Percentiles rank a stretch among this genome's conserved stretches.
These are phyloP conservation scores for Solanum medicagineum DNA, from an alignment of 257 asterid species.

Conservation along the genomic window DNA sequence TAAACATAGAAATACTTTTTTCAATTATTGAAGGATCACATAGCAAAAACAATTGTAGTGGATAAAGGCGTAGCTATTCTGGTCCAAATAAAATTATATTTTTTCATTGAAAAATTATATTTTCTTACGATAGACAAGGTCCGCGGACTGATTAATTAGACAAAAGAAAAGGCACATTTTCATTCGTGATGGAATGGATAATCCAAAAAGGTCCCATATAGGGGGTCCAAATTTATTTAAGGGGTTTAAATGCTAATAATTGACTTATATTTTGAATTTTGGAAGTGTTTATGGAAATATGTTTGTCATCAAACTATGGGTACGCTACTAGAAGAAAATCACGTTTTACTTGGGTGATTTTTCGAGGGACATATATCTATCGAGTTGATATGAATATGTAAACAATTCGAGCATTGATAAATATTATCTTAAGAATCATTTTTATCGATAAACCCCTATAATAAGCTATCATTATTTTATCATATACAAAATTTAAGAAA, in stretches of 20 bases:
- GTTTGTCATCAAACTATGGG: background rate
- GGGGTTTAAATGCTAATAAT: background rate
- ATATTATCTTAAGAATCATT: too few species aligned
- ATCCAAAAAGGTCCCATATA: background rate
- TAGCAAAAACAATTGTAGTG: too few species aligned
- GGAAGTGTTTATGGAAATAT: background rate
- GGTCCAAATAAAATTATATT: too few species aligned
- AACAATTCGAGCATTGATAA: background rate
- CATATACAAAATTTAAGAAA: background rate
- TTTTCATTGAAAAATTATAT: too few species aligned
- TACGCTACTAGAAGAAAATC: background rate
- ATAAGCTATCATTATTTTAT: background rate
- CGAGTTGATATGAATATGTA: background rate
- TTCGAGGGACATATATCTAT: background rate
- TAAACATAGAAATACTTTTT: too few species aligned
- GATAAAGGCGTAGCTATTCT: too few species aligned
- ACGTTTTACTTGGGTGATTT: background rate
- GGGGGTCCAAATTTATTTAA: background rate
- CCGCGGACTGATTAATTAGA: too few species aligned
- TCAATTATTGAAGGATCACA: too few species aligned
- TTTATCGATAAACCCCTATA: rapidly evolving
- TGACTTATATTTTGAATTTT: background rate
- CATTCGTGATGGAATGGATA: background rate
- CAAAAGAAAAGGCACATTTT: background rate
- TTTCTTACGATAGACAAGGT: too few species aligned